Evolutionary conservation across 202 grass and related monocot genomes (phyloP), one percentile per base, ranked within the genome.

Genomic region (Hordeum pubiflorum): DNA sequence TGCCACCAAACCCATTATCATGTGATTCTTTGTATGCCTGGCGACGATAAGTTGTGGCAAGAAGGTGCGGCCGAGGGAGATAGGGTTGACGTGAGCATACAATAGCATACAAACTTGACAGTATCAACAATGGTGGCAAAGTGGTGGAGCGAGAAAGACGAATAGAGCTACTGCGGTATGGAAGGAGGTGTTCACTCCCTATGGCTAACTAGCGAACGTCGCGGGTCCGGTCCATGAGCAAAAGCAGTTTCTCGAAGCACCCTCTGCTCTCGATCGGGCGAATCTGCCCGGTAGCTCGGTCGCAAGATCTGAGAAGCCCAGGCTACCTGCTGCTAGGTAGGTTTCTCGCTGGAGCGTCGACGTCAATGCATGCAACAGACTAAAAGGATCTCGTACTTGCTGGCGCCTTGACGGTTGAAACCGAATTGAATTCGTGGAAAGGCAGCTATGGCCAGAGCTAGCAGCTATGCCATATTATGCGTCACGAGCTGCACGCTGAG

Each of bases 401-500:
- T n/a, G 39, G 27, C 31, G 39, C 8, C 37, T 39, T 39, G 9
- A 39, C 13, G 10, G 36, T 13, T 3, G 36, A 13, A 24, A 44
- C 41, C 21, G 38, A 60, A 60, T 81, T 72, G 37, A 81, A 59
- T 65, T 44, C n/a, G n/a, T 4, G 6, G 11, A n/a, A 78, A 44
- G 23, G 36, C 5, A 4, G 24, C 41, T 12, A 44, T 10, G 38
- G 67, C 7, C 26, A 48, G 41, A 48, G 68, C 67, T 46, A 43
- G 44, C 13, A 48, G 44, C 14, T 48, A 48, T 48, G 65, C 33
- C 23, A 13, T 18, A 12, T 44, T 44, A 46, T 39, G 44, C 26
- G 32, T 27, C 55, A 88, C 69, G 54, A 70, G 62, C 81, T 57
- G 63, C 39, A 84, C 62, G 63, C 50, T 2, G 50, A 8, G 50